Percentiles rank a stretch among this genome's conserved stretches.
phyloP scores from a whole-genome alignment of 768 basidiomycete genomes.

The Suillus sp. region DNA sequence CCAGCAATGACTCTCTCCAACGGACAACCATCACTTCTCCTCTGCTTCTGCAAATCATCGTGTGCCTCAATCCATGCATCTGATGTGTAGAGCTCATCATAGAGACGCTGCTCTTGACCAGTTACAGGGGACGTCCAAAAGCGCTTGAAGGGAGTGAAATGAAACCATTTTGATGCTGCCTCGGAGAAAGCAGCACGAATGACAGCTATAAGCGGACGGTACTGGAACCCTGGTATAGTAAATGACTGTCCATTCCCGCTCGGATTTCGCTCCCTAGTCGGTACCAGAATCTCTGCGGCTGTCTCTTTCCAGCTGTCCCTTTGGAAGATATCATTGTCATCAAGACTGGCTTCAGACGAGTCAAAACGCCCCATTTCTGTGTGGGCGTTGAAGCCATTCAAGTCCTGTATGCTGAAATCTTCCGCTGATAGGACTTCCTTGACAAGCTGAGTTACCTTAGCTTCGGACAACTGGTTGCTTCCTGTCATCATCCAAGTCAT shows the following conservation, averaged over 20 bases:
- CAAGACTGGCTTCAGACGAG: conserved; percentile 11
- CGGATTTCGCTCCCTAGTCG: conserved; percentile 24
- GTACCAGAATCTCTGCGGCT: conserved; percentile 29
- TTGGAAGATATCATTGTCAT: background rate
- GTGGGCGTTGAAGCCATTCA: conserved; percentile 22
- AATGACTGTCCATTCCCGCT: conserved; percentile 22
- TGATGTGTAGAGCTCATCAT: conserved; percentile 30
- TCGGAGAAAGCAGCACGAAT: conserved; percentile 17
- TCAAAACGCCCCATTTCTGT: conserved; percentile 17
- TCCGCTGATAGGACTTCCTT: conserved; percentile 3
- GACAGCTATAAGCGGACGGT: conserved; percentile 23
- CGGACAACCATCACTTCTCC: no score
- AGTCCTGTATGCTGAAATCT: conserved; percentile 15
- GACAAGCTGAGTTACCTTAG: conserved; percentile 15
- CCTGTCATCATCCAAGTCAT: conserved; percentile 22
- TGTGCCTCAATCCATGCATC: conserved; percentile 26
- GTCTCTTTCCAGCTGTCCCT: conserved; percentile 19
- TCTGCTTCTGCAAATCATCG: conserved; percentile 22
- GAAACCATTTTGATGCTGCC: conserved; percentile 18
- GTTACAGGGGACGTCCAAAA: conserved; percentile 20
- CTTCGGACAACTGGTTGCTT: conserved; percentile 11
- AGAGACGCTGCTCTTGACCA: conserved; percentile 17
- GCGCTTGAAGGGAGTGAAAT: conserved; percentile 28
- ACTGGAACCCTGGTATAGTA: conserved; percentile 30
- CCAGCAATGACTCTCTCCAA: no score